Conservation (phyloP, 2,329 filamentous ascomycete genomes). For the Aspergillus carbonarius region DNA sequence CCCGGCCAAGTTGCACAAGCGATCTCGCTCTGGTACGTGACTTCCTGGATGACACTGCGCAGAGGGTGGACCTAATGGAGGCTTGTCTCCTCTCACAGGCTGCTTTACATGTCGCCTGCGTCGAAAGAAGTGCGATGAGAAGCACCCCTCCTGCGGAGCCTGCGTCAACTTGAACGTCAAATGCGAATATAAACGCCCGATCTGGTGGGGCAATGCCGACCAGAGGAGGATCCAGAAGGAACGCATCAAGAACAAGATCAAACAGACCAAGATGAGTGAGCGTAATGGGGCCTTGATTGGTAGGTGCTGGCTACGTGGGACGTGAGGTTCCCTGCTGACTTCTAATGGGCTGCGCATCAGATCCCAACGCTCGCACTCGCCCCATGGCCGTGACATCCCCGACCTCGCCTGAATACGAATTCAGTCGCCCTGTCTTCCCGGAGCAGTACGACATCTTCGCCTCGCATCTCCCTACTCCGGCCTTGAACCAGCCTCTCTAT, state of each 20-base stretch:
- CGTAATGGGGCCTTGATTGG: conserved; percentile 63
- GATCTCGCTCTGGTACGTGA: conserved; percentile 86
- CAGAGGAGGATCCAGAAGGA: conserved; percentile 85
- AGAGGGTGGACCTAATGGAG: background rate
- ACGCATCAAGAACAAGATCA: conserved; percentile 94
- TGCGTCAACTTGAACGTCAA: conserved; percentile 72
- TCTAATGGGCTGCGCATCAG: conserved; percentile 5
- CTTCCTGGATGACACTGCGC: conserved; percentile 6
- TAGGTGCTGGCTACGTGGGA: conserved; percentile 15
- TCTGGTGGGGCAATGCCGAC: conserved; percentile 97
- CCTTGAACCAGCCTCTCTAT: conserved; percentile 60
- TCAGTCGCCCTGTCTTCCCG: conserved; percentile 64
- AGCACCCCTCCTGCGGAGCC: conserved; percentile 62
- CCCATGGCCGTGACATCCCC: conserved; percentile 54
- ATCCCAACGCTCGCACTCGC: conserved; percentile 17
- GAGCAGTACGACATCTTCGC: conserved; percentile 45
- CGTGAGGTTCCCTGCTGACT: conserved; percentile 9
- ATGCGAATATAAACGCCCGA: conserved; percentile 94
- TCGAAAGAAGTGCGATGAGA: conserved; percentile 69
- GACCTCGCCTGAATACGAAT: conserved; percentile 63
- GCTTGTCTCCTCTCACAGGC: conserved; percentile 42
- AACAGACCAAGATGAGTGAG: conserved; percentile 90
- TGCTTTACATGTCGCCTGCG: conserved; percentile 68
- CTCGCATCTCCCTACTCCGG: conserved; percentile 47
- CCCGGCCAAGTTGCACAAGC: conserved; percentile 80